A percentile compares a stretch with the other conserved stretches of the same genome.
These are phyloP conservation scores for Dalbergia cochinchinensis DNA, from an alignment of 306 rosid genomes.

Conservation along the genomic window DNA sequence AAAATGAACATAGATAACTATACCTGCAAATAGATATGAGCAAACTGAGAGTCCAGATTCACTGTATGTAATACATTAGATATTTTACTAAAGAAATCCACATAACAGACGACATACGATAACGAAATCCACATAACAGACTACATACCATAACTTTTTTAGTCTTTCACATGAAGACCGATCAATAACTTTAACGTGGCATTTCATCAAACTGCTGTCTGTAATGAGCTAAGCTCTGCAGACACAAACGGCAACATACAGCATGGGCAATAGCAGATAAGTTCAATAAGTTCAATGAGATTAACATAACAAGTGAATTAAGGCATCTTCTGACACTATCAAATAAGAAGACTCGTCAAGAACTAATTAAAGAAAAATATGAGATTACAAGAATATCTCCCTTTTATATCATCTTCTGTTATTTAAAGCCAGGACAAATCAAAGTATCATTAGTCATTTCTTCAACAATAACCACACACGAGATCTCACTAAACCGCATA, in stretches of 20 bases:
- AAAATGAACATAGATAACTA: constrained; percentile 26
- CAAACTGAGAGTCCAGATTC: constrained; percentile 15
- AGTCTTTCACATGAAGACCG: constrained; percentile 2
- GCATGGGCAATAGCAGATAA: constrained; percentile 20
- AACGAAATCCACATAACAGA: constrained; percentile 19
- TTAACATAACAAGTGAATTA: neutral
- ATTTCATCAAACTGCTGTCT: constrained; percentile 63
- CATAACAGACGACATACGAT: constrained; percentile 38
- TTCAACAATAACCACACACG: constrained; percentile 18
- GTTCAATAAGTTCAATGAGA: constrained; percentile 20
- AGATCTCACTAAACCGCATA: neutral
- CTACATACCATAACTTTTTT: constrained; percentile 35
- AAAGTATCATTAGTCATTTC: neutral
- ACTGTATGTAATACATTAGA: neutral
- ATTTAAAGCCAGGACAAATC: neutral
- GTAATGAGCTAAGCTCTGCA: constrained; percentile 68
- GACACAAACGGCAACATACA: constrained; percentile 41
- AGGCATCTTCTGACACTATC: constrained; percentile 19
- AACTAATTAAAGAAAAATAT: neutral
- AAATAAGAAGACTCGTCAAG: constrained; percentile 5
- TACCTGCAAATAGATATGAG: constrained; percentile 47
- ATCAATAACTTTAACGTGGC: constrained; percentile 44
- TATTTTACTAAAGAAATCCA: neutral
- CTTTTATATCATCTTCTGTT: neutral
- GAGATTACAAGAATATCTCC: constrained; percentile 1